Evolutionary conservation across 2,329 filamentous ascomycete genomes (phyloP).

Genomic region (Botrytis aclada): DNA sequence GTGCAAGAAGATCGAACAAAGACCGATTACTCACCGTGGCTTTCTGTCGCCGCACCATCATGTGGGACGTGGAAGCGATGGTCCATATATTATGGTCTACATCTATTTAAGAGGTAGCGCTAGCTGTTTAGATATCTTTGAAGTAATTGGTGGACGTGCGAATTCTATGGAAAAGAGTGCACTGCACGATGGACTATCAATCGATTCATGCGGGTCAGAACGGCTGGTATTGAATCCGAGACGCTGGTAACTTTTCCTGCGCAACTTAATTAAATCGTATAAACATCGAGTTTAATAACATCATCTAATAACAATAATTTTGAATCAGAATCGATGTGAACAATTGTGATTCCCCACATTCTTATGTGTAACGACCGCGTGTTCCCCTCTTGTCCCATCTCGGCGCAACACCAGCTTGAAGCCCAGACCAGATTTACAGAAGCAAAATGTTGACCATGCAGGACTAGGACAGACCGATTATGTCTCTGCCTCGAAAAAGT

Average conservation of each 20-base stretch:
- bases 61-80: slow-evolving; percentile 17
- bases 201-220: background rate
- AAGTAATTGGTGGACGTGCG: too few species aligned
- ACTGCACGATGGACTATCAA: background rate
- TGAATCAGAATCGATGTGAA: background rate
- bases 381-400: background rate
- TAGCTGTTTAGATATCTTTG: background rate
- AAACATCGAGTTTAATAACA: background rate
- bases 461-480: background rate
- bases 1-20: slow-evolving; percentile 11
- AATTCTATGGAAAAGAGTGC: background rate
- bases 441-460: background rate
- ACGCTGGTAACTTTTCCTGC: too few species aligned
- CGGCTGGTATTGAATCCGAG: background rate
- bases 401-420: background rate
- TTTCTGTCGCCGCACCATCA: slow-evolving; percentile 10
- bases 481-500: background rate
- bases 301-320: accelerated
- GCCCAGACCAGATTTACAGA: background rate
- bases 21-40: slow-evolving; percentile 17
- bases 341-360: background rate
- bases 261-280: background rate
- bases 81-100: slow-evolving; percentile 16
- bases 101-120: background rate
- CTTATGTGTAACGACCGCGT: background rate